A percentile compares a stretch with the other conserved stretches of the same genome.
Evolutionary conservation across 225 moss, liverwort and hornwort species (phyloP).

Genomic region (Ulota crispa): DNA sequence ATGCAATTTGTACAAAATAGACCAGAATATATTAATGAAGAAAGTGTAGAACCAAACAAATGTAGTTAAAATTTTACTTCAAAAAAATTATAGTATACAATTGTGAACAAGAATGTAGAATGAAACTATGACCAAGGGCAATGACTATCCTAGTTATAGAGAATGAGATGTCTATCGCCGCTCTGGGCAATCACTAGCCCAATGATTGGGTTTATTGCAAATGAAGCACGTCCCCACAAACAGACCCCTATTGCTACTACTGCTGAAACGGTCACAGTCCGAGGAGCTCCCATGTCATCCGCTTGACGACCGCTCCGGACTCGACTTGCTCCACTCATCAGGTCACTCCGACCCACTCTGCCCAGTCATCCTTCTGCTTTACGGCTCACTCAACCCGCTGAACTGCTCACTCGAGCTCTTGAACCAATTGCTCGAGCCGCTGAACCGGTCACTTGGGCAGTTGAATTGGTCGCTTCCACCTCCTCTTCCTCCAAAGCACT

Average conservation of each 20-base stretch:
- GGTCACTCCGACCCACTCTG: slow-evolving; percentile 34
- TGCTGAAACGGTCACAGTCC: slow-evolving; percentile 27
- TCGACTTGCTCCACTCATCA: slow-evolving; percentile 31
- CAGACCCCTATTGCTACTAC: slow-evolving; percentile 38
- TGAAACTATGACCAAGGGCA: neutral
- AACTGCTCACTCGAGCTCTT: slow-evolving; percentile 35
- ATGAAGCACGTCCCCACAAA: slow-evolving; percentile 79
- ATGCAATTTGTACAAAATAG: neutral
- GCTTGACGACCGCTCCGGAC: slow-evolving; percentile 4
- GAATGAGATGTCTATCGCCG: slow-evolving; percentile 22
- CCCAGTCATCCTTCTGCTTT: slow-evolving; percentile 32
- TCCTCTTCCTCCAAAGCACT: slow-evolving; percentile 19
- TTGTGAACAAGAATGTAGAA: neutral
- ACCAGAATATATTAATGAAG: neutral
- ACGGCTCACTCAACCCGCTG: slow-evolving; percentile 14
- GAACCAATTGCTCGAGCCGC: slow-evolving; percentile 38
- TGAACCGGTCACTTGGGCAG: slow-evolving; percentile 36
- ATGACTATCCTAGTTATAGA: slow-evolving; percentile 2
- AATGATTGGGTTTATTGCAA: slow-evolving; percentile 79
- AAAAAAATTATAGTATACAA: slow-evolving; percentile 12
- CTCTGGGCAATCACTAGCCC: slow-evolving; percentile 79
- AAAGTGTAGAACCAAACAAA: neutral
- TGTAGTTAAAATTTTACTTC: neutral
- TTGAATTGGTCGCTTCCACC: slow-evolving; percentile 41
- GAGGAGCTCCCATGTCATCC: slow-evolving; percentile 30